A percentile compares a stretch with the other conserved stretches of the same genome.
These are phyloP conservation scores for Sporothrix globosa DNA, from an alignment of 2,329 filamentous ascomycete genomes.

Conservation along the genomic window DNA sequence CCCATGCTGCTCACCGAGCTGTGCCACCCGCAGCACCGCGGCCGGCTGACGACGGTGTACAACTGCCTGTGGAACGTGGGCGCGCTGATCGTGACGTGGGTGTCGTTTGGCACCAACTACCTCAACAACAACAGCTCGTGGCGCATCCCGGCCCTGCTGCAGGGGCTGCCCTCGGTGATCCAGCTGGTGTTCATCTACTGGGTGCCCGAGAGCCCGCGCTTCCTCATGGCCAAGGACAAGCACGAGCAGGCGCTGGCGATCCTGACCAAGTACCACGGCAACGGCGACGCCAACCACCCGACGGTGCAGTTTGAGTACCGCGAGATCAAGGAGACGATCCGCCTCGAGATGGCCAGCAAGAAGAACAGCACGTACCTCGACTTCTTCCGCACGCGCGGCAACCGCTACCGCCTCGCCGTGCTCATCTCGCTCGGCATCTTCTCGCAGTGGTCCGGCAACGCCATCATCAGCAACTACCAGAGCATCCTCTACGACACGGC, in stretches of 20 bases:
- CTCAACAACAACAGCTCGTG: conserved; percentile 7
- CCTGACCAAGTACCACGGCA: conserved; percentile 64
- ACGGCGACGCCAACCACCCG: conserved; percentile 58
- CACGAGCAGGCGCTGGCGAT: conserved; percentile 62
- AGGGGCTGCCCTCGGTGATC: conserved; percentile 50
- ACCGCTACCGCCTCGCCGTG: conserved; percentile 65
- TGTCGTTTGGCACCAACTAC: conserved; percentile 35
- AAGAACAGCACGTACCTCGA: conserved; percentile 45
- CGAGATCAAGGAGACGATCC: conserved; percentile 67
- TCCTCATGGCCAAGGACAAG: conserved; percentile 64
- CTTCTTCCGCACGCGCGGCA: conserved; percentile 63
- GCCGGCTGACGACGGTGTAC: conserved; percentile 66
- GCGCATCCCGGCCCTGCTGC: background rate
- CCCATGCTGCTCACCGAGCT: conserved; percentile 68
- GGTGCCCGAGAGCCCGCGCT: conserved; percentile 70
- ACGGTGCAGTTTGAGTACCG: conserved; percentile 68
- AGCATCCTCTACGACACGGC: conserved; percentile 57
- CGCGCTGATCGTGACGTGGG: conserved; percentile 38
- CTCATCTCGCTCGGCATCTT: conserved; percentile 67
- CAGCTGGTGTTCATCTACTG: conserved; percentile 68
- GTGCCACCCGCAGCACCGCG: conserved; percentile 69
- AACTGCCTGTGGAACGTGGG: conserved; percentile 67
- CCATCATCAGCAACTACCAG: conserved; percentile 66
- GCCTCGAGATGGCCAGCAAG: conserved; percentile 37
- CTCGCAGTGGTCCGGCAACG: conserved; percentile 70